A percentile compares a stretch with the other conserved stretches of the same genome.
These are phyloP conservation scores for Fusarium setosum DNA, from an alignment of 2,329 filamentous ascomycete species.

Conservation along the genomic window DNA sequence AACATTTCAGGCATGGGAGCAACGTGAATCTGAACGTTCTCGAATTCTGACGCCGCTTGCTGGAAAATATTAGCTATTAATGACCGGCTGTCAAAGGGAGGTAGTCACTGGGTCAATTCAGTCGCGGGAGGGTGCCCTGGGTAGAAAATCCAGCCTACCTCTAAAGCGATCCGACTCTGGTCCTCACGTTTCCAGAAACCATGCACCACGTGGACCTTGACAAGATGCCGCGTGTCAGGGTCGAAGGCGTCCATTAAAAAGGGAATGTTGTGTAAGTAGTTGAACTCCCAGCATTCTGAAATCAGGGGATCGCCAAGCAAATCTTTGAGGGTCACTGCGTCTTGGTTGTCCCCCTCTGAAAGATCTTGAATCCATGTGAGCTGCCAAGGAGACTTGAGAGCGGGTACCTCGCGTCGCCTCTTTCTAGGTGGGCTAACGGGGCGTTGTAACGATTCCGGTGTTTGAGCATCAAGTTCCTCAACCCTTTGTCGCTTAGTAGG, in stretches of 20 bases:
- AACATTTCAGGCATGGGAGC: slow-evolving; percentile 87
- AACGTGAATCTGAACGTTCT: slow-evolving; percentile 76
- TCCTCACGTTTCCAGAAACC: slow-evolving; percentile 77
- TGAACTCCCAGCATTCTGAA: slow-evolving; percentile 77
- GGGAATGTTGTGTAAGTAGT: slow-evolving; percentile 71
- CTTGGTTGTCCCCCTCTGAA: slow-evolving; percentile 68
- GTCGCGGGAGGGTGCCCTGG: too few species aligned
- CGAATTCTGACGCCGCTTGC: slow-evolving; percentile 69
- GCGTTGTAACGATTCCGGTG: slow-evolving; percentile 46
- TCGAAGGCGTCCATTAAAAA: slow-evolving; percentile 68
- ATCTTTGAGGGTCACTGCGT: slow-evolving; percentile 73
- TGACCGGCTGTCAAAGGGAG: background rate
- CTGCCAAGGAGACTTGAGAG: slow-evolving; percentile 73
- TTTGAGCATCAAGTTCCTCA: slow-evolving; percentile 21
- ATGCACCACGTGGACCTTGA: slow-evolving; percentile 68
- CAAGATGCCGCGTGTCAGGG: slow-evolving; percentile 58
- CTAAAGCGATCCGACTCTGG: slow-evolving; percentile 63
- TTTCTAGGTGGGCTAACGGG: slow-evolving; percentile 61
- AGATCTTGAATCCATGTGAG: slow-evolving; percentile 78
- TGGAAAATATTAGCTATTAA: slow-evolving; percentile 47
- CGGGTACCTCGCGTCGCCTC: slow-evolving; percentile 34
- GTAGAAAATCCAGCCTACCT: slow-evolving; percentile 57
- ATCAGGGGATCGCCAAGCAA: slow-evolving; percentile 81
- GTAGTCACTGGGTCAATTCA: background rate
- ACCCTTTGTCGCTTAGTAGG: slow-evolving; percentile 47